A percentile compares a stretch with the other conserved stretches of the same genome.
Evolutionary conservation across 768 basidiomycete species (phyloP).

Genomic region (Nidula microcarpa): DNA sequence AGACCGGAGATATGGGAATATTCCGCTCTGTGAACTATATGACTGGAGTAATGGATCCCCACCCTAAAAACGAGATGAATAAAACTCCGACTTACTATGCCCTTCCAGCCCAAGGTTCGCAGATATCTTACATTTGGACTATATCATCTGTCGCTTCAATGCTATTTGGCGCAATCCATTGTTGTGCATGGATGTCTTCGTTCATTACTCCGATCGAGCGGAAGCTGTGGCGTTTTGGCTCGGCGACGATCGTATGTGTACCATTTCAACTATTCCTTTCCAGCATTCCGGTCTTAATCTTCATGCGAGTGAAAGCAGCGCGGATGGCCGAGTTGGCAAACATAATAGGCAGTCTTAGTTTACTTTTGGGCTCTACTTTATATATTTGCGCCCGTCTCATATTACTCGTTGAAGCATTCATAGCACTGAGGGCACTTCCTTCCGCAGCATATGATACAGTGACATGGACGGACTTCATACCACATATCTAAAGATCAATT

Average conservation of each 20-base stretch:
- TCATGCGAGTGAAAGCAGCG: neutral
- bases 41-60: no score
- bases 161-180: no score
- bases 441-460: constrained; percentile 7
- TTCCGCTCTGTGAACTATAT: no score
- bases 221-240: neutral
- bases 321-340: neutral
- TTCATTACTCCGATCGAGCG: neutral
- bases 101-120: no score
- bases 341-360: neutral
- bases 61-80: no score
- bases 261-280: neutral
- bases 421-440: constrained; percentile 6
- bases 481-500: constrained; percentile 1
- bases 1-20: no score
- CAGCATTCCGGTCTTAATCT: neutral
- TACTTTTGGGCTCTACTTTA: neutral
- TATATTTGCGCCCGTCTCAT: constrained; percentile 9
- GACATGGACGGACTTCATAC: constrained; percentile 11
- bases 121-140: no score
- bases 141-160: no score
- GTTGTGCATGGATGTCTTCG: no score
- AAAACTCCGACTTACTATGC: no score
- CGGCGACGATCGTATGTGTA: neutral
- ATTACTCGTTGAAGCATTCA: constrained; percentile 7